These are phyloP conservation scores for Penicillium sp. DNA, from an alignment of 2,329 filamentous ascomycete genomes.

Conservation along the genomic window DNA sequence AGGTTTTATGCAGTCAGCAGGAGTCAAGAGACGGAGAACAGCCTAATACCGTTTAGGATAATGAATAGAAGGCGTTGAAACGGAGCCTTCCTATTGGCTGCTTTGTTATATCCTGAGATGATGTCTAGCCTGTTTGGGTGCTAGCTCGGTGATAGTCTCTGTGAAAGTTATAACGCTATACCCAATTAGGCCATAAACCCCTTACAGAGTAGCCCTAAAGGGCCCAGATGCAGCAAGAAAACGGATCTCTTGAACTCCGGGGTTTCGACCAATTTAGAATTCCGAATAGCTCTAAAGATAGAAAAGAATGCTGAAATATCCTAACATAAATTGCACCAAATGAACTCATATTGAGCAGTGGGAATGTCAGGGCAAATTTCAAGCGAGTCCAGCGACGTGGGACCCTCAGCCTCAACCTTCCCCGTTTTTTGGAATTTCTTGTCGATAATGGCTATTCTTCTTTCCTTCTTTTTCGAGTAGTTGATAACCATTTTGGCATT, in stretches of 20 bases:
- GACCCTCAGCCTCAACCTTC: not conserved
- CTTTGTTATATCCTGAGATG: not conserved
- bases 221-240: not conserved
- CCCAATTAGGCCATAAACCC: not conserved
- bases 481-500: not conserved
- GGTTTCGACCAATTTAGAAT: not conserved
- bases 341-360: not conserved
- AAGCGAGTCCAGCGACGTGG: not conserved
- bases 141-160: not conserved
- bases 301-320: not conserved
- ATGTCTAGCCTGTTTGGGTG: not conserved
- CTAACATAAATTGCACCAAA: not conserved
- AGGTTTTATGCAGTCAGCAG: not conserved
- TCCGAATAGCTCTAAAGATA: not conserved
- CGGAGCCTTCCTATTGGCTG: not conserved
- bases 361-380: not conserved
- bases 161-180: not conserved
- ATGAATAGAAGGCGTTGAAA: not conserved
- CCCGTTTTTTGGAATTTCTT: not conserved
- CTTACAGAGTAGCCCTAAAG: not conserved
- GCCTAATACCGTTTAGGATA: not conserved
- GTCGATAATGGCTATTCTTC: no score
- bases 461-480: not conserved
- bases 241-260: not conserved
- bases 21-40: not conserved